Conservation (phyloP, 1,139 yeast genomes). For the Hemisphaericaspora lyxosophila region DNA sequence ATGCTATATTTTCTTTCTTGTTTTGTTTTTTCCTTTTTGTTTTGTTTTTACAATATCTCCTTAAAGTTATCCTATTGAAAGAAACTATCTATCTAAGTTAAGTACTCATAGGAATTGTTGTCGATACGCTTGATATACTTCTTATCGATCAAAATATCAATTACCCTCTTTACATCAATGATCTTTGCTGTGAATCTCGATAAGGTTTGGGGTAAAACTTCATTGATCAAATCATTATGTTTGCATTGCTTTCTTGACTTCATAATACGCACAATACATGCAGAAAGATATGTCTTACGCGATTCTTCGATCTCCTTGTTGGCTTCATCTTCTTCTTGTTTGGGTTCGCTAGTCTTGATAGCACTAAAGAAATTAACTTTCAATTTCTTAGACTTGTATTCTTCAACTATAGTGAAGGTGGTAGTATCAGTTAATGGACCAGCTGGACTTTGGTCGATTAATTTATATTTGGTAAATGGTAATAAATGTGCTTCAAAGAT, state of each 20-base stretch:
- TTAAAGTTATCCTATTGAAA: neutral
- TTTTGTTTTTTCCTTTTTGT: no score
- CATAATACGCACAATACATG: constrained; percentile 95
- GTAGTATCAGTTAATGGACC: constrained; percentile 57
- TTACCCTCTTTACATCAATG: constrained; percentile 82
- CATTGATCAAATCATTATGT: constrained; percentile 81
- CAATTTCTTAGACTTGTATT: constrained; percentile 81
- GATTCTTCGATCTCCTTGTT: constrained; percentile 84
- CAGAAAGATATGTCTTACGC: constrained; percentile 82
- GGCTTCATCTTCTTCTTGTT: constrained; percentile 78
- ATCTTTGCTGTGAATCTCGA: constrained; percentile 84
- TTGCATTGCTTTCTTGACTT: constrained; percentile 81
- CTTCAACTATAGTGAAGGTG: constrained; percentile 67
- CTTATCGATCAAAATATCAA: constrained; percentile 81
- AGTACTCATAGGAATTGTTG: constrained; percentile 73
- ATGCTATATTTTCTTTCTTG: no score
- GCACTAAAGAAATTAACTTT: constrained; percentile 85
- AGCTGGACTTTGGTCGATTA: constrained; percentile 64
- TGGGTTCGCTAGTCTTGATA: constrained; percentile 66
- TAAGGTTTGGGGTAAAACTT: constrained; percentile 83
- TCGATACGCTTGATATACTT: constrained; percentile 81
- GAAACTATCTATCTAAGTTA: constrained; percentile 47
- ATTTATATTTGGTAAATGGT: constrained; percentile 77
- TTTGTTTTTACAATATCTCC: neutral
- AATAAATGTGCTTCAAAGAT: constrained; percentile 71